A percentile compares a stretch with the other conserved stretches of the same genome.
Evolutionary conservation across 1,284 basidiomycete species (phyloP).

Genomic region (Takashimella tepidaria): DNA sequence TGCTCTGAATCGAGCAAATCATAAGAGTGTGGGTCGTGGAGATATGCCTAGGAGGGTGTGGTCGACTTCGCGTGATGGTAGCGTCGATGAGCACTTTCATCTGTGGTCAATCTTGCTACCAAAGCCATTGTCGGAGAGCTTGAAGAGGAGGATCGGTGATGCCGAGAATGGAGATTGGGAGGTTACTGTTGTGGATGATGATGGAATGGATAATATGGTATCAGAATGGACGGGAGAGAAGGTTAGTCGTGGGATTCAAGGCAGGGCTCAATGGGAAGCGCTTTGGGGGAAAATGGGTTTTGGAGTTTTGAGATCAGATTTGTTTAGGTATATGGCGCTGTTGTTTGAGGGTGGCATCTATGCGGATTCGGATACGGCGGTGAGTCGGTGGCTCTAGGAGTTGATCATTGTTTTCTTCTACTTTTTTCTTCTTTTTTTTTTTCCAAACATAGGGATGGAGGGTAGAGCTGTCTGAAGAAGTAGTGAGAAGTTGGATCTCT

Average conservation of each 20-base stretch:
- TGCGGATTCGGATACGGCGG: constrained; percentile 36
- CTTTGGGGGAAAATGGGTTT: constrained; percentile 28
- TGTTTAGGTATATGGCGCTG: constrained; percentile 33
- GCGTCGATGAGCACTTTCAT: constrained; percentile 22
- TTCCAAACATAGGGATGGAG: too few relatives aligned
- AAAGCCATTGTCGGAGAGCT: constrained; percentile 9
- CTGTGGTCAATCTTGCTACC: constrained; percentile 27
- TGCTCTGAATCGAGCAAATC: constrained; percentile 8
- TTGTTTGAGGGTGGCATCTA: constrained; percentile 36
- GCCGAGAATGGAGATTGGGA: constrained; percentile 20
- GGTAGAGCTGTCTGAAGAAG: too few relatives aligned
- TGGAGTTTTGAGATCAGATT: constrained; percentile 26
- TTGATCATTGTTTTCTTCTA: too few relatives aligned
- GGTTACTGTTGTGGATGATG: constrained; percentile 21
- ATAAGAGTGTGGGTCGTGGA: constrained; percentile 8
- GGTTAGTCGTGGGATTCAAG: constrained; percentile 8
- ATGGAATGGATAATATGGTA: constrained; percentile 20
- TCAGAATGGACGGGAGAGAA: constrained; percentile 25
- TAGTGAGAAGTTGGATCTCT: too few relatives aligned
- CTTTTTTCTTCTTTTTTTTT: too few relatives aligned
- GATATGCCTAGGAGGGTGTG: constrained; percentile 10
- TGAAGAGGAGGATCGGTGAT: constrained; percentile 12
- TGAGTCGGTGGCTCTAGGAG: too few relatives aligned
- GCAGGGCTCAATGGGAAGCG: constrained; percentile 5
- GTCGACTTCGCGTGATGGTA: constrained; percentile 15